Evolutionary conservation across 805 yeast genomes (phyloP).

Genomic region (Metschnikowia gruessii): DNA sequence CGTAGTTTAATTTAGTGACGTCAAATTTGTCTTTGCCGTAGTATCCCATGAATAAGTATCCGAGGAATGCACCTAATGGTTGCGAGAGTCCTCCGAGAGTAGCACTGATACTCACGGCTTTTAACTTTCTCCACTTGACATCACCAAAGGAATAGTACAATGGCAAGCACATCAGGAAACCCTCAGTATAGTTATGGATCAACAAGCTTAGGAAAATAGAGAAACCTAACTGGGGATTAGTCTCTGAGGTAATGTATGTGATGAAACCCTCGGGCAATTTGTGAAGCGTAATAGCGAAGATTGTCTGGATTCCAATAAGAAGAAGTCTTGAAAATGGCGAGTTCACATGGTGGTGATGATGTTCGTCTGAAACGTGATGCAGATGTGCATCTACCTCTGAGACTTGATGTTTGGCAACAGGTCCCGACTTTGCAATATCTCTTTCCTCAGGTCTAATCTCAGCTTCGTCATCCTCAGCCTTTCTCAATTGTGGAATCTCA

Average conservation of each 20-base stretch:
- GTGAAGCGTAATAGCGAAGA: slow-evolving; percentile 82
- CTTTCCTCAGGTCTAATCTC: background rate
- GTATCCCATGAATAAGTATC: slow-evolving; percentile 45
- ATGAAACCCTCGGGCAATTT: slow-evolving; percentile 95
- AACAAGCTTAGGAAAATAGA: slow-evolving; percentile 81
- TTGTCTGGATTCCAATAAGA: slow-evolving; percentile 87
- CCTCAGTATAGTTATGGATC: slow-evolving; percentile 90
- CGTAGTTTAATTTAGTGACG: slow-evolving; percentile 29
- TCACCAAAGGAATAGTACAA: slow-evolving; percentile 65
- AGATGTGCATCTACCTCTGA: slow-evolving; percentile 7
- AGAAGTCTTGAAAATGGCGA: slow-evolving; percentile 76
- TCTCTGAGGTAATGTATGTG: slow-evolving; percentile 75
- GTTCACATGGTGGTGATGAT: slow-evolving; percentile 77
- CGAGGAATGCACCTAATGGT: slow-evolving; percentile 83
- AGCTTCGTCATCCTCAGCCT: slow-evolving; percentile 7
- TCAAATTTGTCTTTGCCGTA: slow-evolving; percentile 30
- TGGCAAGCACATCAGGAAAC: slow-evolving; percentile 91
- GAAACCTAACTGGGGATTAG: slow-evolving; percentile 60
- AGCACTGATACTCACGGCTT: slow-evolving; percentile 65
- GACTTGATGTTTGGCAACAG: background rate
- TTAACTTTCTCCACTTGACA: slow-evolving; percentile 39
- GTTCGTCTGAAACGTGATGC: slow-evolving; percentile 23
- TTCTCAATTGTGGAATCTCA: slow-evolving; percentile 35
- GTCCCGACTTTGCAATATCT: slow-evolving; percentile 1
- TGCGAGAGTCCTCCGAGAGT: slow-evolving; percentile 80